Evolutionary conservation across 2,329 filamentous ascomycete genomes (phyloP), one percentile per base, ranked within the genome.

Genomic region (Thelonectria olida): DNA sequence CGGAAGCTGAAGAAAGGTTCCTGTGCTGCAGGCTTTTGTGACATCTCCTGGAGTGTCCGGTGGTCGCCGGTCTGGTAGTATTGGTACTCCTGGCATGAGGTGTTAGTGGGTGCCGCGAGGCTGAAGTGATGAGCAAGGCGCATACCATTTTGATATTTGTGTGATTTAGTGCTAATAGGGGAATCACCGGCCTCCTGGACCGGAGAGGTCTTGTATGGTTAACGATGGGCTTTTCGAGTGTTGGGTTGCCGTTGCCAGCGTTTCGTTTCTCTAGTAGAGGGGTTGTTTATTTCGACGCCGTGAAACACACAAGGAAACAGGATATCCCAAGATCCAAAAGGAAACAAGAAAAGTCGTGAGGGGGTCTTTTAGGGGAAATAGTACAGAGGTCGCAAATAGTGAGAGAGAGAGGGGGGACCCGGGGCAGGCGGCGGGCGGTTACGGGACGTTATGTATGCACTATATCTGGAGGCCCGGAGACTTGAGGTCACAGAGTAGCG

Each of bases 1-100:
- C 84, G 85, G 63, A 85, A 76, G 67, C 83, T 82, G 76, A 91
- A 90, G 74, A 91, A 88, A 17, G 87, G 78, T 76, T 88, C 85
- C 67, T 84, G 81, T 23, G 80, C 73, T 48, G 78, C 74, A 55
- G 78, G 71, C 73, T 83, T 85, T 67, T 86, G 80, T 65, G 78
- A 77, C 84, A 86, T 85, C 73, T 85, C 82, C 61, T 76, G 78
- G 57, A 79, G 80, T 72, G 78, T 78, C 59, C 72, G 74, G 63
- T 71, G 70, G 50, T 78, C 73, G 71, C 78, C 72, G 67, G 76
- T 64, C 65, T 74, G 72, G 51, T 75, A 73, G 67, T 74, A 72
- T 62, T 72, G 66, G 68, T 76, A 73, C 34, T 80, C 76, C 79
- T 81, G 55, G 5, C 17, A 22, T 5, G 31, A 17, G 36, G 38